Base-by-base conservation (phyloP, 495 filamentous ascomycete genomes). In the Xylaria grammica region DNA sequence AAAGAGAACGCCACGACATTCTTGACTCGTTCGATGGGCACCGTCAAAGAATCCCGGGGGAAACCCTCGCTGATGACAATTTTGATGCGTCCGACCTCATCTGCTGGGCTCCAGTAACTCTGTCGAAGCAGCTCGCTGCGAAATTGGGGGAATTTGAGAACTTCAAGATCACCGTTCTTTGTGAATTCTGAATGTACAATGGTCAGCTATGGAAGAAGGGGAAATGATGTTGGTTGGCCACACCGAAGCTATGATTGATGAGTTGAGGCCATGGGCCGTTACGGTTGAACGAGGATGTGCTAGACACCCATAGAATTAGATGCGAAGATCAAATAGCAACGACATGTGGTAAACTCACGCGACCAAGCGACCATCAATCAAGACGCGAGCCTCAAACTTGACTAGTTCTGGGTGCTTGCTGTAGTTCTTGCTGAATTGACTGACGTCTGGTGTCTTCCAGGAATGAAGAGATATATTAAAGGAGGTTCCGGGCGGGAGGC, bases 391-490 rank as follows among this genome's bases (percentile, higher is more conserved):
- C 65, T 91, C 90, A 68, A 87, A 92, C 48, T 88, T 79, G 66
- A 90, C 75, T 8, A 78, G 57, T 58, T 90, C 86, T 20, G 85
- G 78, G 17, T 86, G 82, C 69, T 87, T 85, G 76, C 85, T 87
- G 71, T 89, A 79, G 52, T 78, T 79, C 59, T 82, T 81, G 29
- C 87, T 83, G 66, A 87, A 83, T 32, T 85, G 81, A 62, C 87
- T 90, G 50, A 88, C 79, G 4, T 79, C 77, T 2, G 90, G 90
- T 15, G 79, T 82, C n/a, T 84, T 83, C 93, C 93, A 97, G 61
- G 82, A 88, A 75, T 96, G 92, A 52, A 97, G 79, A 1, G 92
- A 96, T 34, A 96, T 82, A 55, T 89, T 85, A 74, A 94, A 95
- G 0, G 85, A 81, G 22, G 77, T 82, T 22, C 86, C 82, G 7